Conservation (phyloP, 441 rosid genomes). For the Gossypium schwendimanii region DNA sequence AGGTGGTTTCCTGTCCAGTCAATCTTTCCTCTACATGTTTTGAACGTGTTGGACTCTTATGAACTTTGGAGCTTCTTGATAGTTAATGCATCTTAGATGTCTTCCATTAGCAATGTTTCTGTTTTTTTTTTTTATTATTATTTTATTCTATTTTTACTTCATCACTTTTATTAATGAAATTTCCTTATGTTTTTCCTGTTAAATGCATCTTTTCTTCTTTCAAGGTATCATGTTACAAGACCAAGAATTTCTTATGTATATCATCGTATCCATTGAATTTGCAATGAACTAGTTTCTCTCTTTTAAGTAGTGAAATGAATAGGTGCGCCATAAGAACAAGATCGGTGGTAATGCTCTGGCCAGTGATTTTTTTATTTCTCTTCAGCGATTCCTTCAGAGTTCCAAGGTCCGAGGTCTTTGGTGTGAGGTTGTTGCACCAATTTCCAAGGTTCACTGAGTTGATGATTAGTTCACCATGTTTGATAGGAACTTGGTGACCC, state of each 20-base stretch:
- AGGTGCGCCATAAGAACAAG: neutral
- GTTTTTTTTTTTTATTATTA: neutral
- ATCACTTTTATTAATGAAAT: neutral
- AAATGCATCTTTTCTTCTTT: neutral
- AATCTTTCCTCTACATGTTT: neutral
- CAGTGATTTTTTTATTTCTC: neutral
- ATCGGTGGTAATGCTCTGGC: neutral
- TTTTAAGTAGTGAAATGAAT: neutral
- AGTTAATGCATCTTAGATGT: neutral
- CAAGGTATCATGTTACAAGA: neutral
- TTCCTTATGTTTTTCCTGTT: neutral
- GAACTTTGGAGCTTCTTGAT: neutral
- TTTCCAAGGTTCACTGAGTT: neutral
- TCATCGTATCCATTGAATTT: neutral
- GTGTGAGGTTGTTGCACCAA: neutral
- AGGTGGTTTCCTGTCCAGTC: neutral
- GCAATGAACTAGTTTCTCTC: neutral
- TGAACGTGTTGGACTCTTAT: conserved; percentile 1
- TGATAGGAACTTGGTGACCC: conserved; percentile 4
- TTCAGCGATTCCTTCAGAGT: neutral
- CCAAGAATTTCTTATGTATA: neutral
- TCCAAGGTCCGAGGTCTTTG: neutral
- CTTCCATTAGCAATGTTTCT: neutral
- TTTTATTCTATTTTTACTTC: too few species aligned
- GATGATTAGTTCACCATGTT: neutral